Base-by-base conservation (phyloP, 768 basidiomycete species). In the Myochromella boudieri region DNA sequence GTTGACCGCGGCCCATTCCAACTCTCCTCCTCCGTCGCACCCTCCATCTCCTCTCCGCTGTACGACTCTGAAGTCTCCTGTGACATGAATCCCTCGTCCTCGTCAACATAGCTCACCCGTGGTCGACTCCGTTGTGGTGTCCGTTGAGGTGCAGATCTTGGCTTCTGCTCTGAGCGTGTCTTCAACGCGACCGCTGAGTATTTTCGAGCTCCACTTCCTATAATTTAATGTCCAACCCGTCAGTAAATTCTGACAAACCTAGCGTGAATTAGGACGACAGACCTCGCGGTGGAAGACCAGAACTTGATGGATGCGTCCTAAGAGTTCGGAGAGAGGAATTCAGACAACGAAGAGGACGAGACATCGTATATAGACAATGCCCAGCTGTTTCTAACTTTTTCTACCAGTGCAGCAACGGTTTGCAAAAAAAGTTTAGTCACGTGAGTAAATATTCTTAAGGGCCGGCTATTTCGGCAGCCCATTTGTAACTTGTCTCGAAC, bases 121-220 rank as follows among this genome's bases (percentile, higher is more conserved):
- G 46, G 28, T 3, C 47, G 33, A 18, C 22, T 44, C 33, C 46
- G 31, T 27, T 29, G 40, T 26, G 48, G 34, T 56, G 50, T 53
- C 24, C 48, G 55, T 41, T 48, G 43, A 26, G 51, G 45, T 21
- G 46, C 46, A 20, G 55, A 52, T 46, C 40, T 48, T 27, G 52
- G 46, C 37, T 56, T 32, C 25, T 44, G 29, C 42, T 59, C 54
- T 18, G 55, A 44, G 29, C 58, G 55, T 48, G 55, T 56, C 48
- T 54, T 61, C 40, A 66, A 34, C 22, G 65, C 66, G 34, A 55
- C 51, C 40, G 56, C 58, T 7, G 57, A 57, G 49, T 67, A 66
- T 49, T 54, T 52, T 31, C 65, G 56, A 20, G 52, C 51, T 46
- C 50, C 58, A 60, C 48, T 17, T 50, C 48, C 46, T 46, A 10